These are phyloP conservation scores for Lipomyces spencermartinsiae DNA, from an alignment of 805 yeast genomes.

Conservation along the genomic window DNA sequence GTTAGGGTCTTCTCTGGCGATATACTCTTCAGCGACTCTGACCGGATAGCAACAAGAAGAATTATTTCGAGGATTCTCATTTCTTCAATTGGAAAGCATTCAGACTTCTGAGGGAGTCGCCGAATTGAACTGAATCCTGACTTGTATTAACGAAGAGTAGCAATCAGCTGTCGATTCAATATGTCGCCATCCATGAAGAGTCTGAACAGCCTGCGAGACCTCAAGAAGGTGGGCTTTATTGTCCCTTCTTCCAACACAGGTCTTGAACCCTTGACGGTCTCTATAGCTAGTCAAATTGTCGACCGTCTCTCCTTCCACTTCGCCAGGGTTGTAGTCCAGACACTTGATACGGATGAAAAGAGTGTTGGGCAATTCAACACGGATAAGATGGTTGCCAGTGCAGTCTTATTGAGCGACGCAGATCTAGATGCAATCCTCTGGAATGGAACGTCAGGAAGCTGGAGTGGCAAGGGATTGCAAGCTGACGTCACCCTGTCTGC, in stretches of 20 bases:
- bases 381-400: constrained; percentile 25
- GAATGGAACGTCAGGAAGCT: constrained; percentile 29
- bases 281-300: constrained; percentile 19
- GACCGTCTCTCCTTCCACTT: constrained; percentile 25
- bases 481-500: constrained; percentile 18
- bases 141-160: background rate
- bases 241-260: constrained; percentile 31
- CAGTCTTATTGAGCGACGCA: constrained; percentile 19
- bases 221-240: constrained; percentile 26
- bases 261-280: constrained; percentile 23
- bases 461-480: constrained; percentile 25
- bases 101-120: background rate
- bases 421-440: constrained; percentile 27
- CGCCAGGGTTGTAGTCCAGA: constrained; percentile 16
- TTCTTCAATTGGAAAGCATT: background rate
- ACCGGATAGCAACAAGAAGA: no score
- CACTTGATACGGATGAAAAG: constrained; percentile 21
- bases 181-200: constrained; percentile 14
- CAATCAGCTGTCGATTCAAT: background rate
- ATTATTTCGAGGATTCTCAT: no score
- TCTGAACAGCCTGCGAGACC: constrained; percentile 19
- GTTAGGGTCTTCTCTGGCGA: no score
- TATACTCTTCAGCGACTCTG: no score
- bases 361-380: constrained; percentile 22
- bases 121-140: background rate